Evolutionary conservation across 2,329 filamentous ascomycete genomes (phyloP).

Genomic region (Paramyrothecium sp.): DNA sequence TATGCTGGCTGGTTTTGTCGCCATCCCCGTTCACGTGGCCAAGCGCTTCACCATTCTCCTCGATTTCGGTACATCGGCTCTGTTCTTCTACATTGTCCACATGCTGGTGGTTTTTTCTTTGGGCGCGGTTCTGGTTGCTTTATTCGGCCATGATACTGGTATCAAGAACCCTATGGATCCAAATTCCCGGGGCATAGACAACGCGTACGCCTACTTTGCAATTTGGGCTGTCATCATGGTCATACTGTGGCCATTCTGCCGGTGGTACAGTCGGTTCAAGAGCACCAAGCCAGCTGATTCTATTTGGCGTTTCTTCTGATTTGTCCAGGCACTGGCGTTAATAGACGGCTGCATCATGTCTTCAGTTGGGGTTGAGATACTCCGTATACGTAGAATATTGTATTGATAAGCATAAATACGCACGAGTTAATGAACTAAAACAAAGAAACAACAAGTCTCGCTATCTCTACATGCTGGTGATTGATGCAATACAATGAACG

Average conservation of each 20-base stretch:
- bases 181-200: conserved; percentile 30
- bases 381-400: neutral
- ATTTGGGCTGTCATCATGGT: conserved; percentile 33
- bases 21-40: conserved; percentile 27
- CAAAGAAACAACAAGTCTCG: neutral
- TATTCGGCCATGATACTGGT: conserved; percentile 33
- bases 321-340: neutral
- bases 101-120: conserved; percentile 29
- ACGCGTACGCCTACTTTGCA: conserved; percentile 31
- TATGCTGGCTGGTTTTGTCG: conserved; percentile 34
- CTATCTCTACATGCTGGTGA: too few relatives aligned
- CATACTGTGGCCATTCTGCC: conserved; percentile 39
- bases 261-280: conserved; percentile 42
- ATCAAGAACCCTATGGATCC: conserved; percentile 22
- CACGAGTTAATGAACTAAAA: neutral
- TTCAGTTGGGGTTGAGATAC: neutral
- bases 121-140: conserved; percentile 17
- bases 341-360: neutral
- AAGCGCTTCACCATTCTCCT: conserved; percentile 32
- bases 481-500: too few relatives aligned
- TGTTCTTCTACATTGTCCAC: conserved; percentile 45
- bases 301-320: conserved; percentile 45
- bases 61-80: conserved; percentile 41
- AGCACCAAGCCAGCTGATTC: conserved; percentile 37
- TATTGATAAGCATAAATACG: too few relatives aligned